A percentile compares a stretch with the other conserved stretches of the same genome.
These are phyloP conservation scores for Alternaria gaisen DNA, from an alignment of 2,329 filamentous ascomycete species.

Conservation along the genomic window DNA sequence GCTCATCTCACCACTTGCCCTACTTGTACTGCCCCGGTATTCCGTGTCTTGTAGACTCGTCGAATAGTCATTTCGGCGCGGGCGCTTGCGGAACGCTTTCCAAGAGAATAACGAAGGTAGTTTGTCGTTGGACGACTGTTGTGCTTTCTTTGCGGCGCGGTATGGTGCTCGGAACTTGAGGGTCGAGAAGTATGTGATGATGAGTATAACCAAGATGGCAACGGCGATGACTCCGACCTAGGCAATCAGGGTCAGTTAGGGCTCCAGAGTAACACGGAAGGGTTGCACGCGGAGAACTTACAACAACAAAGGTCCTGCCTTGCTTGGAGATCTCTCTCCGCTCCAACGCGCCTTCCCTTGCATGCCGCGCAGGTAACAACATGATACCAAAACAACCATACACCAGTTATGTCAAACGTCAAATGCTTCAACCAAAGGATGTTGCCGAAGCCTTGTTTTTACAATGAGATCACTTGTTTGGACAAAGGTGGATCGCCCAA, in stretches of 20 bases:
- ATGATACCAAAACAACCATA: conserved; percentile 27
- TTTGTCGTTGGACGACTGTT: conserved; percentile 32
- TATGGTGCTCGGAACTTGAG: conserved; percentile 32
- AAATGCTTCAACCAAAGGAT: conserved; percentile 17
- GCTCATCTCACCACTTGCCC: conserved; percentile 43
- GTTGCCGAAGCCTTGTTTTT: conserved; percentile 25
- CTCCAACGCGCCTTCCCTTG: conserved; percentile 33
- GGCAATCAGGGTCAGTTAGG: conserved; percentile 19
- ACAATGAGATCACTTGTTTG: conserved; percentile 35
- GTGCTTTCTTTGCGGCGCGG: conserved; percentile 17
- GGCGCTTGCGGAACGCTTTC: conserved; percentile 37
- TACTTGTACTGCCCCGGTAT: conserved; percentile 31
- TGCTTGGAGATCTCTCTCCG: conserved; percentile 29
- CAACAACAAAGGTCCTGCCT: conserved; percentile 38
- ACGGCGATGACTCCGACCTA: conserved; percentile 43
- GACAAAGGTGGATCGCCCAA: conserved; percentile 33
- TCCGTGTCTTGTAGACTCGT: conserved; percentile 47
- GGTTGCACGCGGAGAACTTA: conserved; percentile 28
- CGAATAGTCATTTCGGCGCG: conserved; percentile 44
- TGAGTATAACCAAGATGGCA: conserved; percentile 43
- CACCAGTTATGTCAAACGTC: conserved; percentile 15
- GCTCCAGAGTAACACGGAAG: not conserved
- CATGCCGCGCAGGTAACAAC: conserved; percentile 37
- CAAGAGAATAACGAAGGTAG: conserved; percentile 46
- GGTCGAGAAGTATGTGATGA: conserved; percentile 43